Percentiles rank a stretch among this genome's conserved stretches.
phyloP scores from a whole-genome alignment of 2,329 filamentous ascomycete species.

The Sarocladiaceae sp. region DNA sequence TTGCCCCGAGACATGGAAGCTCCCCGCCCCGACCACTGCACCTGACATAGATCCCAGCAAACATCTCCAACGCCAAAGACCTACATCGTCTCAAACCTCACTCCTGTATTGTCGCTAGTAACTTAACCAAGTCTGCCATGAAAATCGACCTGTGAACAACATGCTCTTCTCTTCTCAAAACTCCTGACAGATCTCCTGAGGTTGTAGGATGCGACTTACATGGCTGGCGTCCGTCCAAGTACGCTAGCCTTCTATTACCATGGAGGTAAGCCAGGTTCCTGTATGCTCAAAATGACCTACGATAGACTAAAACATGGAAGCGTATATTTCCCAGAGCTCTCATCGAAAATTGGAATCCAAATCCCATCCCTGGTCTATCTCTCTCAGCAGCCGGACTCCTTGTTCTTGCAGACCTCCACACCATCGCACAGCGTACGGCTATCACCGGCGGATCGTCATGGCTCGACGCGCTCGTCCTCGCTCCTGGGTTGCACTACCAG shows the following conservation, averaged over 20 bases:
- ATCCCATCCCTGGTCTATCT: conserved; percentile 37
- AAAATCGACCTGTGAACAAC: too few species aligned
- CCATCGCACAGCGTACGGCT: conserved; percentile 48
- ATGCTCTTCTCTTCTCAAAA: background rate
- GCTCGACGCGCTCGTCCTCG: conserved; percentile 51
- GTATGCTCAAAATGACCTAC: background rate
- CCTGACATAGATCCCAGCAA: background rate
- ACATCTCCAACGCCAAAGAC: background rate
- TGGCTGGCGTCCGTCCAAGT: too few species aligned
- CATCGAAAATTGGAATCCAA: conserved; percentile 36
- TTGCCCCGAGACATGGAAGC: conserved; percentile 2
- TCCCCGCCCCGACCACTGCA: too few species aligned
- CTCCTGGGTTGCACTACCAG: conserved; percentile 55
- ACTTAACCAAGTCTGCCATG: too few species aligned
- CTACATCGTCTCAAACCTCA: too few species aligned
- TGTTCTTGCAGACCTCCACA: conserved; percentile 52
- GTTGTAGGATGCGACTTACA: background rate
- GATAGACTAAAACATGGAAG: background rate
- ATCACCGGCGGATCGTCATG: conserved; percentile 50
- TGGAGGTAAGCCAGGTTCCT: conserved; percentile 2
- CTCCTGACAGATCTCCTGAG: background rate
- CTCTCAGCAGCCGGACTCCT: conserved; percentile 49
- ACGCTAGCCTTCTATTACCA: background rate
- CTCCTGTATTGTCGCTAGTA: too few species aligned
- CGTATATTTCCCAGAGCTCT: conserved; percentile 12